phyloP scores from a whole-genome alignment of 441 rosid species.

The Adansonia madagascariensis region DNA sequence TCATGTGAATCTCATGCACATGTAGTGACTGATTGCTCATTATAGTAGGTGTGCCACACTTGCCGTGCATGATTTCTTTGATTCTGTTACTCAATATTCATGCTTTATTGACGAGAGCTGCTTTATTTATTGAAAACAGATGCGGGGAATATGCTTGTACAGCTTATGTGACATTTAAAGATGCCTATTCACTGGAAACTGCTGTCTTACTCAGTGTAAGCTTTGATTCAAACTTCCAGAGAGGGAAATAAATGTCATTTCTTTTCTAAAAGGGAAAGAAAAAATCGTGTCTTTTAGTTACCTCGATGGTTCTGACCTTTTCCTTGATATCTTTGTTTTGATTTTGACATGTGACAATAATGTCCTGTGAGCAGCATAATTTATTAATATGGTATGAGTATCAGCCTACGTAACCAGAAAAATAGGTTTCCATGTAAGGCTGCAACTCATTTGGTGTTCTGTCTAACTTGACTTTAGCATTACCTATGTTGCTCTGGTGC shows the following conservation, averaged over 20 bases:
- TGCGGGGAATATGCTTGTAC: slow-evolving; percentile 57
- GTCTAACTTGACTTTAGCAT: not conserved
- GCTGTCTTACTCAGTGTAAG: slow-evolving; percentile 86
- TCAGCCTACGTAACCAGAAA: not conserved
- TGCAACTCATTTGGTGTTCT: not conserved
- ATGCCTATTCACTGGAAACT: slow-evolving; percentile 74
- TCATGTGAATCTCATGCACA: not conserved
- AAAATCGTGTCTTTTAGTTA: not conserved
- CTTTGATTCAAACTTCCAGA: slow-evolving; percentile 15
- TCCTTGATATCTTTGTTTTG: not conserved
- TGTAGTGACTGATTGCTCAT: not conserved
- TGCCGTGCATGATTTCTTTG: not conserved
- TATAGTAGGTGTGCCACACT: not conserved
- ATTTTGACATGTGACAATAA: not conserved
- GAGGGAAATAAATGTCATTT: not conserved
- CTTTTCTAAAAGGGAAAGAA: not conserved
- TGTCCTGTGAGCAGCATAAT: not conserved
- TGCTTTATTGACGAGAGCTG: slow-evolving; percentile 15
- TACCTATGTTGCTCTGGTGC: no score
- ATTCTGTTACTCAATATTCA: not conserved
- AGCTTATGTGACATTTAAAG: slow-evolving; percentile 79
- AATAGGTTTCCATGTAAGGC: not conserved
- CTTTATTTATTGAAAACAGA: slow-evolving; percentile 41
- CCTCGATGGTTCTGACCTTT: not conserved
- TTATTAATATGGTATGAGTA: not conserved